Base-by-base conservation (phyloP, 257 asterid genomes). In the Solanum megistacrolobum region DNA sequence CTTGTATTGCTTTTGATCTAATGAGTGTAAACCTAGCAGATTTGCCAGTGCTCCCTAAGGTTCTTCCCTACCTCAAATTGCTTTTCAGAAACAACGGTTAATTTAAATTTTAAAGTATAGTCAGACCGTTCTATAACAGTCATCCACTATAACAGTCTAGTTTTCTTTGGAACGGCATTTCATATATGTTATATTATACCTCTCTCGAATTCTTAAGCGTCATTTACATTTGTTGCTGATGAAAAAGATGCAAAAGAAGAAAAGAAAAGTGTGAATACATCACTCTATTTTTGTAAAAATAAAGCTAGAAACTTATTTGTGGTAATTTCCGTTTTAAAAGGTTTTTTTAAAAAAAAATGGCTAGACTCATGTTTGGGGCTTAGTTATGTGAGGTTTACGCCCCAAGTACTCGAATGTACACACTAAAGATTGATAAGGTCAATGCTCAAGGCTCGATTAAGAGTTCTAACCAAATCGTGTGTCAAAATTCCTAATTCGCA, bases 21-120 rank as follows among this genome's bases (percentile, higher is more conserved):
- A 96, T 97, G 98, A 96, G 98, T 76, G 94, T 97, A 11, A 97
- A 97, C 90, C 76, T 94, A 69, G 99, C 98, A 5, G 99, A 96
- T 90, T 83, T 96, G 34, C 96, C 91, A 87, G 88, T 93, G 48
- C 93, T 97, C 31, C 99, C 99, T 2, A 92, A 78, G 89, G 94
- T 96, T 88, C 90, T 97, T 89, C 98, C 98, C 9, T 93, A 91
- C 55, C 85, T 96, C 11, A 96, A 94, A 86, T 93, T 97, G 82
- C 89, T 96, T 31, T 97, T 90, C 95, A 83, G 97, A 78, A 78
- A 27, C 38, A 25, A 2, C 1, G 13, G 14, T 41, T 25, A 78
- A 8, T 16, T 78, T 41, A 12, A 4, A 78, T 8, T 75, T n/a
- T 12, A 4, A 76, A 78, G 38, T 75, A 38, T 0, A 20, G 66